Conservation (phyloP, 2,329 filamentous ascomycete species). For the Coniochaeta ligniaria region DNA sequence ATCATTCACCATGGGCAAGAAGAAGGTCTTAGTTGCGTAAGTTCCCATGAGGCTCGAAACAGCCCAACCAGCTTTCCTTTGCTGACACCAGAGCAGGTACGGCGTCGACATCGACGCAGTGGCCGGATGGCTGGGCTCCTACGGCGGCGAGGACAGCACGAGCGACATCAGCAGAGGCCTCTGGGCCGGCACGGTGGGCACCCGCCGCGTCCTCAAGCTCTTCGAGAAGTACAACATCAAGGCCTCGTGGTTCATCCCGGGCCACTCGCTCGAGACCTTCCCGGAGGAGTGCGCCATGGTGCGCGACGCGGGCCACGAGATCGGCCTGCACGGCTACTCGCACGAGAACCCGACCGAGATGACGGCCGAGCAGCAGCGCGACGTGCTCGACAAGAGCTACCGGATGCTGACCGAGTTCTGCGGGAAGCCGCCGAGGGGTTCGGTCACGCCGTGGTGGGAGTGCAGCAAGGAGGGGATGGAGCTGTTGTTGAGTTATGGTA, state of each 20-base stretch:
- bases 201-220: slow-evolving; percentile 59
- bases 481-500: slow-evolving; percentile 55
- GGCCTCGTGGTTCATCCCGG: slow-evolving; percentile 46
- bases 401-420: slow-evolving; percentile 63
- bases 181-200: slow-evolving; percentile 62
- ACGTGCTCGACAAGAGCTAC: slow-evolving; percentile 69
- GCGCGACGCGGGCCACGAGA: slow-evolving; percentile 39
- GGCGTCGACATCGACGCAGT: slow-evolving; percentile 26
- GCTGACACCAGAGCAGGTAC: slow-evolving; percentile 3
- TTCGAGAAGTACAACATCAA: slow-evolving; percentile 69
- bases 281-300: slow-evolving; percentile 39
- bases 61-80: no score
- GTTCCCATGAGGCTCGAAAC: background rate
- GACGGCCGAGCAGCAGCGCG: slow-evolving; percentile 65
- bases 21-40: background rate
- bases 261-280: slow-evolving; percentile 37
- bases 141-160: slow-evolving; percentile 22
- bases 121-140: slow-evolving; percentile 23
- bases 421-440: slow-evolving; percentile 64
- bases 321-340: slow-evolving; percentile 36
- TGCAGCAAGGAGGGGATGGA: slow-evolving; percentile 58
- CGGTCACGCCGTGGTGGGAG: slow-evolving; percentile 70
- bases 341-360: slow-evolving; percentile 40
- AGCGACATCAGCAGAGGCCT: slow-evolving; percentile 34
- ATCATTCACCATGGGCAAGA: background rate